These are phyloP conservation scores for Leccinum incarnatum DNA, from an alignment of 768 basidiomycete genomes.

Conservation along the genomic window DNA sequence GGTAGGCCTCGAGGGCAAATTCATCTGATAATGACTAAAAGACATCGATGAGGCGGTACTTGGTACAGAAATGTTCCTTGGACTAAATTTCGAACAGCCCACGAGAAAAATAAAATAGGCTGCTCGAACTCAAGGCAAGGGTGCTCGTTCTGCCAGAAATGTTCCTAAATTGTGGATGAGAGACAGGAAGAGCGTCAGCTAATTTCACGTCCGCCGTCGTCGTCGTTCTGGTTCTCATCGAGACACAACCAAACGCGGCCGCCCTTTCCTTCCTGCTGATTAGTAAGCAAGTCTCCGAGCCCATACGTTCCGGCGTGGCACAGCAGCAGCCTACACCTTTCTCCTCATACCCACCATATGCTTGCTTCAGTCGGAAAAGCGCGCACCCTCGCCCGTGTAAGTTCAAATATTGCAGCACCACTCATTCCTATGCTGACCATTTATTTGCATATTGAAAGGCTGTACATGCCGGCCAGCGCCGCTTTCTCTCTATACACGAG, in stretches of 20 bases:
- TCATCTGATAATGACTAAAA: constrained; percentile 11
- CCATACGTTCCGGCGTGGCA: constrained; percentile 9
- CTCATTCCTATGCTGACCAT: background rate
- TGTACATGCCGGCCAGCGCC: constrained; percentile 79
- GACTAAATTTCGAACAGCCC: constrained; percentile 79
- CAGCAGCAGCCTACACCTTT: background rate
- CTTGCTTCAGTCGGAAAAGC: constrained; percentile 66
- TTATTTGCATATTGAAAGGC: constrained; percentile 36
- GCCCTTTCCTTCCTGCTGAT: constrained; percentile 38
- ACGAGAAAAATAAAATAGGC: constrained; percentile 39
- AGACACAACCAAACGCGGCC: constrained; percentile 13
- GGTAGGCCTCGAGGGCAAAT: constrained; percentile 25
- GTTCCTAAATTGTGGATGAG: constrained; percentile 52
- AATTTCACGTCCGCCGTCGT: constrained; percentile 63
- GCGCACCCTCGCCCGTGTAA: constrained; percentile 62
- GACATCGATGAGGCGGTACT: background rate
- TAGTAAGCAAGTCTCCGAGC: constrained; percentile 22
- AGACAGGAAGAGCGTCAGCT: constrained; percentile 59
- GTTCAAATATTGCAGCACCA: constrained; percentile 8
- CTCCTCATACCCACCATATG: constrained; percentile 45
- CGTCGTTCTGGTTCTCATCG: constrained; percentile 58
- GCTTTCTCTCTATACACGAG: constrained; percentile 95
- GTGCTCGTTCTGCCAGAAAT: constrained; percentile 60
- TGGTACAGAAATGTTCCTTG: constrained; percentile 52
- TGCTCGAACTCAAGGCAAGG: constrained; percentile 82